Evolutionary conservation across 2,329 filamentous ascomycete species (phyloP).

Genomic region (Xylaria sp.): DNA sequence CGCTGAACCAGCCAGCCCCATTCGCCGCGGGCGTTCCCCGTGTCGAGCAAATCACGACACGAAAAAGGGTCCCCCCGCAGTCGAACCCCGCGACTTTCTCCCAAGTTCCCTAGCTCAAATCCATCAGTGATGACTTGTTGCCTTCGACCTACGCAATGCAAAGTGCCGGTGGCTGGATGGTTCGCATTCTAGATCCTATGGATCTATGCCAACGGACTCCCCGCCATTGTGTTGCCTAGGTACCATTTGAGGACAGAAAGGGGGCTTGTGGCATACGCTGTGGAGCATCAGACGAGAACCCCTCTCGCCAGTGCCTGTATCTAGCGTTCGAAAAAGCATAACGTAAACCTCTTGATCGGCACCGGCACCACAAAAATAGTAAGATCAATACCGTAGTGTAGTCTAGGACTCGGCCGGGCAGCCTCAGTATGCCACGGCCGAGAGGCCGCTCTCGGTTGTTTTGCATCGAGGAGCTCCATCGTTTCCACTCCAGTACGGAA

Average conservation of each 20-base stretch:
- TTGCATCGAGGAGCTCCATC: not conserved
- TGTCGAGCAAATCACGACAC: not conserved
- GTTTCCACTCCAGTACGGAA: not conserved
- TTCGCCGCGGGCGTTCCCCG: not conserved
- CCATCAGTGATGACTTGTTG: not conserved
- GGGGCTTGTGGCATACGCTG: slow-evolving; percentile 11
- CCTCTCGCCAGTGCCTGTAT: not conserved
- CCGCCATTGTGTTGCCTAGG: not conserved
- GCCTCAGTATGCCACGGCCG: not conserved
- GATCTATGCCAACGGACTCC: not conserved
- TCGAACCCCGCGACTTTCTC: not conserved
- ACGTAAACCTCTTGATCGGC: not conserved
- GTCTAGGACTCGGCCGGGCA: not conserved
- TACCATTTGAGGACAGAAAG: not conserved
- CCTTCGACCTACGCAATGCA: not conserved
- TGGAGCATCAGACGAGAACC: slow-evolving; percentile 11
- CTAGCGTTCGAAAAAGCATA: too few species aligned
- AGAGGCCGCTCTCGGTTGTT: not conserved
- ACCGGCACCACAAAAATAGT: not conserved
- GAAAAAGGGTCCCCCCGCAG: not conserved
- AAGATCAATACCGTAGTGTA: not conserved
- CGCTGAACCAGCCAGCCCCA: not conserved
- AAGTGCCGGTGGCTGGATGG: not conserved
- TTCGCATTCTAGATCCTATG: not conserved
- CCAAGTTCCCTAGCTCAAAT: not conserved